phyloP scores from a whole-genome alignment of 2,329 filamentous ascomycete genomes.

The Ophiocordyceps robertsii region DNA sequence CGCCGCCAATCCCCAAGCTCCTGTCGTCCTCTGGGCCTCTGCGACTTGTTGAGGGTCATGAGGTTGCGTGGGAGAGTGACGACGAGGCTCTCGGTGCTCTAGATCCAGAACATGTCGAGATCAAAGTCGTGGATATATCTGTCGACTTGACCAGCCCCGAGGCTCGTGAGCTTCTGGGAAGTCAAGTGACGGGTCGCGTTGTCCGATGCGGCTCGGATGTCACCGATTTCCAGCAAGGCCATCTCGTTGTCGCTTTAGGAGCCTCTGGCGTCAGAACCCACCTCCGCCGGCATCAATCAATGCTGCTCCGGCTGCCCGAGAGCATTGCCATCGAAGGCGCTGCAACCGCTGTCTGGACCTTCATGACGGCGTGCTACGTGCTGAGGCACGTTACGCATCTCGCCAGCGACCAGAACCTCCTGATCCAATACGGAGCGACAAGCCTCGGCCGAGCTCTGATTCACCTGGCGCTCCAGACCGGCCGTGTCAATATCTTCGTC shows the following conservation, averaged over 20 bases:
- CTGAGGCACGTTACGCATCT: neutral
- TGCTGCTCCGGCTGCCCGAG: neutral
- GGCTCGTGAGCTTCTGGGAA: conserved; percentile 12
- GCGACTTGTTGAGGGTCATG: neutral
- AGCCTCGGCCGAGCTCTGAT: neutral
- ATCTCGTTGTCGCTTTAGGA: conserved; percentile 7
- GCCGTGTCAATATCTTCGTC: neutral
- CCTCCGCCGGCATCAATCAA: neutral
- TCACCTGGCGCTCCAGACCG: neutral
- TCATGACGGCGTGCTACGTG: neutral
- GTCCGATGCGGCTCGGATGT: neutral
- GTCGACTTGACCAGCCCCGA: neutral
- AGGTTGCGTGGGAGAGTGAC: neutral
- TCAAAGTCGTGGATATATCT: neutral
- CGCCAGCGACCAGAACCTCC: neutral
- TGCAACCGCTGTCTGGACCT: neutral
- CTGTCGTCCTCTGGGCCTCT: neutral
- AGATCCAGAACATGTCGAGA: neutral
- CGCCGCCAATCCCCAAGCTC: neutral
- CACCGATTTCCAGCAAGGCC: neutral
- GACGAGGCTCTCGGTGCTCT: neutral
- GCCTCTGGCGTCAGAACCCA: neutral
- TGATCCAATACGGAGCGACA: neutral
- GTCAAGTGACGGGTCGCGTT: neutral
- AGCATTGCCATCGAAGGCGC: neutral